phyloP scores from a whole-genome alignment of 1,284 basidiomycete species.

The Irpex lacteus region DNA sequence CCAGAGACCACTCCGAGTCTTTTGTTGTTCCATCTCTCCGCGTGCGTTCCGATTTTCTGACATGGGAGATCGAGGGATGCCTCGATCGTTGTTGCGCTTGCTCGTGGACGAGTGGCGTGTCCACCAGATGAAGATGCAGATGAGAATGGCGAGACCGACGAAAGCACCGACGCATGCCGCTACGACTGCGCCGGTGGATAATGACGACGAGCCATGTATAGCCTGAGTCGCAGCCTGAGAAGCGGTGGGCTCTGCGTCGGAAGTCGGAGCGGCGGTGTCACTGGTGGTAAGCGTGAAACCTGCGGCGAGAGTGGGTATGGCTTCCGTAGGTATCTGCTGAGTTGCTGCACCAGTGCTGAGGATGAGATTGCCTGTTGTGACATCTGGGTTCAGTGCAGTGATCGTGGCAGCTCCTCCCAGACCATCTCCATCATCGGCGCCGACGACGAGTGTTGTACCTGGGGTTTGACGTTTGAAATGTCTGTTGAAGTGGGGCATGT shows the following conservation, averaged over 20 bases:
- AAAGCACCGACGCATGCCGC: constrained; percentile 34
- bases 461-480: constrained; percentile 20
- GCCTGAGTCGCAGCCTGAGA: constrained; percentile 13
- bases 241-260: constrained; percentile 12
- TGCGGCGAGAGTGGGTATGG: constrained; percentile 14
- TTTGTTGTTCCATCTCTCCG: constrained; percentile 18
- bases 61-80: constrained; percentile 14
- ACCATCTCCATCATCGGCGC: constrained; percentile 4
- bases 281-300: constrained; percentile 13
- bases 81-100: constrained; percentile 6
- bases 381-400: background rate
- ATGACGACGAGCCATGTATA: constrained; percentile 14
- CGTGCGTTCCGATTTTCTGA: constrained; percentile 20
- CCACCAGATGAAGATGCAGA: constrained; percentile 27
- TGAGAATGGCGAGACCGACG: constrained; percentile 24
- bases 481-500: constrained; percentile 2
- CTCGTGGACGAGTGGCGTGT: constrained; percentile 22
- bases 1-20: constrained; percentile 20
- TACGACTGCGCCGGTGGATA: constrained; percentile 31
- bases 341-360: constrained; percentile 5
- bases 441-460: constrained; percentile 2
- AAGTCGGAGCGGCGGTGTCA: constrained; percentile 9
- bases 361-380: constrained; percentile 11
- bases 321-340: background rate
- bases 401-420: constrained; percentile 17